Percentiles rank a stretch among this genome's conserved stretches.
These are phyloP conservation scores for Flaveria bidentis DNA, from an alignment of 129 eudicot genomes.

Conservation along the genomic window DNA sequence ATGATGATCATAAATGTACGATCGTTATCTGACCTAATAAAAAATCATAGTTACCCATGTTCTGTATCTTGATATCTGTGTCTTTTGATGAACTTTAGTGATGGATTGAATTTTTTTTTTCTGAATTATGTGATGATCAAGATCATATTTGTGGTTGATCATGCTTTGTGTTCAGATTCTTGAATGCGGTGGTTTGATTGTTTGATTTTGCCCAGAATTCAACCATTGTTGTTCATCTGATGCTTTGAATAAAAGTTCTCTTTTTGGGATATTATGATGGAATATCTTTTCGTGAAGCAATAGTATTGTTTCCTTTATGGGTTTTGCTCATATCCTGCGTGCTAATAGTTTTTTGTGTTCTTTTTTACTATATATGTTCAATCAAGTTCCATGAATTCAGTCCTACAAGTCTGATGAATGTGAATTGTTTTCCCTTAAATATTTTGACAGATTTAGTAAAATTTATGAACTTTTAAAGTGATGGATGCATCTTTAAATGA, in stretches of 20 bases:
- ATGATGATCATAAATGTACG: conserved; percentile 56
- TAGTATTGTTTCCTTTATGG: conserved; percentile 41
- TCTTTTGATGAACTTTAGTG: conserved; percentile 16
- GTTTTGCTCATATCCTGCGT: conserved; percentile 14
- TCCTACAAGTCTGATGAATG: conserved; percentile 19
- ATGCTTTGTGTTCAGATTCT: conserved; percentile 32
- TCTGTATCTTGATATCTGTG: conserved; percentile 12
- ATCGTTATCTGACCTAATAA: conserved; percentile 24
- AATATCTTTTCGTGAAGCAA: conserved; percentile 51
- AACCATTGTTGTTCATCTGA: conserved; percentile 4
- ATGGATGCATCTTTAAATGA: conserved; percentile 19
- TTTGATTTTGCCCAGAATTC: conserved; percentile 12
- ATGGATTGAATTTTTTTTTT: conserved; percentile 33
- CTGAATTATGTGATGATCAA: conserved; percentile 36
- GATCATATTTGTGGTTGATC: conserved; percentile 41
- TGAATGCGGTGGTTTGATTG: conserved; percentile 16
- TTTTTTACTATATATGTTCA: conserved; percentile 20
- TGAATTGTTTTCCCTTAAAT: conserved; percentile 7
- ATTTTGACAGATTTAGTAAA: conserved; percentile 7
- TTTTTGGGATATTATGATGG: conserved; percentile 26
- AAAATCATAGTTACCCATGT: conserved; percentile 36
- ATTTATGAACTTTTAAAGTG: conserved; percentile 13
- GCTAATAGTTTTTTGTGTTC: conserved; percentile 1
- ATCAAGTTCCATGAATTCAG: conserved; percentile 1
- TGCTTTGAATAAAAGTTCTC: conserved; percentile 9